phyloP scores from a whole-genome alignment of 129 eudicot genomes.

The Centrapalus pauciflorus region DNA sequence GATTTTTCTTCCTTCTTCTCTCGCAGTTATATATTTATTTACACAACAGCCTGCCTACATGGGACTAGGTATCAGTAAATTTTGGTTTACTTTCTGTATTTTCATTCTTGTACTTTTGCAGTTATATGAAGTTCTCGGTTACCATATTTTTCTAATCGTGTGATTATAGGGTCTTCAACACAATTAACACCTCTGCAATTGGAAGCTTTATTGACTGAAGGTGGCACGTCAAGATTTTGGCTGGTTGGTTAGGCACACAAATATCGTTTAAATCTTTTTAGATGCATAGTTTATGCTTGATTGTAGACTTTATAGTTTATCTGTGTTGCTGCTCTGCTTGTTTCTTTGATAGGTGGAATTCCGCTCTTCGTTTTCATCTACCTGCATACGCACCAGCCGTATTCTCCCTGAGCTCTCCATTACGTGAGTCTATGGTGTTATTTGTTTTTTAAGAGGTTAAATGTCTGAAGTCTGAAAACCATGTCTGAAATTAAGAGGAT shows the following conservation, averaged over 20 bases:
- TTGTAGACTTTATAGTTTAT: neutral
- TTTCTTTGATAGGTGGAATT: slow-evolving; percentile 70
- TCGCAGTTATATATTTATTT: slow-evolving; percentile 64
- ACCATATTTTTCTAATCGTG: neutral
- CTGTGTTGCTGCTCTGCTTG: neutral
- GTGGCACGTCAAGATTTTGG: slow-evolving; percentile 80
- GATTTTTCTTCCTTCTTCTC: neutral
- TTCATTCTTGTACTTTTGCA: neutral
- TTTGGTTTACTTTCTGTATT: neutral
- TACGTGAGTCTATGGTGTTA: slow-evolving; percentile 72
- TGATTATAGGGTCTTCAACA: slow-evolving; percentile 50
- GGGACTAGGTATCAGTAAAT: slow-evolving; percentile 46
- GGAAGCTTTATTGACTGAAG: slow-evolving; percentile 80
- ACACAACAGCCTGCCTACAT: slow-evolving; percentile 80
- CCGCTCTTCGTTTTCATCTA: slow-evolving; percentile 56
- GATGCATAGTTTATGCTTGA: neutral
- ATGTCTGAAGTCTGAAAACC: too few relatives aligned
- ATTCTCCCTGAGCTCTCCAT: slow-evolving; percentile 82
- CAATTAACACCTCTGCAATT: slow-evolving; percentile 85
- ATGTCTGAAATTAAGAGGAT: too few relatives aligned
- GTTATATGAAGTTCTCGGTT: neutral
- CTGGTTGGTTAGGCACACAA: slow-evolving; percentile 84
- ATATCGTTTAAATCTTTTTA: neutral
- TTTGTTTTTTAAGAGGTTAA: too few relatives aligned
- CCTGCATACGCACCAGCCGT: slow-evolving; percentile 69